phyloP scores from a whole-genome alignment of 768 basidiomycete species.

The Pisolithus microcarpus region DNA sequence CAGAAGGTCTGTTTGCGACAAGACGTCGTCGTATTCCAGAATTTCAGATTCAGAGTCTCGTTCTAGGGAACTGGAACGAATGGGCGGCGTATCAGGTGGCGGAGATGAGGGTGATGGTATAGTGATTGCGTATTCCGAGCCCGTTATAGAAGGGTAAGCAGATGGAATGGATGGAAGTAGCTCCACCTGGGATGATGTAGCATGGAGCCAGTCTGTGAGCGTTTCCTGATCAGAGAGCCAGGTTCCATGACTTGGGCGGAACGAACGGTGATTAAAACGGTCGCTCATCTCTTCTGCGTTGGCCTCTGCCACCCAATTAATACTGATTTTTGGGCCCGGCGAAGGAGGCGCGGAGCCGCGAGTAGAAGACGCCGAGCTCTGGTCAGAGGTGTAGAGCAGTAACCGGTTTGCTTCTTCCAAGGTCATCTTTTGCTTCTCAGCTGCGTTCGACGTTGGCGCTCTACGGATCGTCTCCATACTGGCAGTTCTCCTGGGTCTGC shows the following conservation, averaged over 20 bases:
- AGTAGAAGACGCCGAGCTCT: constrained; percentile 4
- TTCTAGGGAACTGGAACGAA: not conserved
- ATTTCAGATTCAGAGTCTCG: constrained; percentile 13
- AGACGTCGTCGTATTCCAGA: not conserved
- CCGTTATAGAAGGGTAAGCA: constrained; percentile 11
- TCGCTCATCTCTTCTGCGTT: constrained; percentile 6
- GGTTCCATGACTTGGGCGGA: not conserved
- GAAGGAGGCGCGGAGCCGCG: constrained; percentile 16
- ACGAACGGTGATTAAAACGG: not conserved
- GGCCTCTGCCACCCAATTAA: constrained; percentile 11
- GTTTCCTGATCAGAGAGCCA: not conserved
- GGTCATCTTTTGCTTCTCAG: constrained; percentile 7
- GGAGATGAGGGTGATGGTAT: constrained; percentile 14
- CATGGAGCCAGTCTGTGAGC: not conserved
- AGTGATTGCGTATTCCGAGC: constrained; percentile 19
- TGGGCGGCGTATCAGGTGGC: constrained; percentile 9
- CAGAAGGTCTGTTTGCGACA: not conserved
- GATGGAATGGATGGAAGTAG: constrained; percentile 26
- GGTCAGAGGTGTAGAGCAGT: not conserved
- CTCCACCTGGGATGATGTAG: constrained; percentile 6
- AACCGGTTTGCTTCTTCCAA: not conserved
- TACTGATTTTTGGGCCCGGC: constrained; percentile 9
- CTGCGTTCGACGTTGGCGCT: constrained; percentile 4
- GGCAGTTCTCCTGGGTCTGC: constrained; percentile 23
- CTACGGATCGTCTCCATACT: constrained; percentile 40